Conservation (phyloP, 2,329 filamentous ascomycete genomes). For the Pseudogymnoascus sp. region DNA sequence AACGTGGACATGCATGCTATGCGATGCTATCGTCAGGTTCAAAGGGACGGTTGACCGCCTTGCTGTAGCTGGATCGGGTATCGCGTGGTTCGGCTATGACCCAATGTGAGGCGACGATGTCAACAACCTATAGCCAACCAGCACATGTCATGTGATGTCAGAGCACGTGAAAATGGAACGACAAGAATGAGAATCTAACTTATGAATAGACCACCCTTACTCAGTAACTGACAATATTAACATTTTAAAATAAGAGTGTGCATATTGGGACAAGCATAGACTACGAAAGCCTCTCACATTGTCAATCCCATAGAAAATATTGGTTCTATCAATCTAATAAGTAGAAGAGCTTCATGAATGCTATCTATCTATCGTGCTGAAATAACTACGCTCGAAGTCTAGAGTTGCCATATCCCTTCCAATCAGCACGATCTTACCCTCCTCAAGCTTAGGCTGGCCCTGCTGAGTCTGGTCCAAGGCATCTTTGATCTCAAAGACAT, state of each 20-base stretch:
- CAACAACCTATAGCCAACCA: not conserved
- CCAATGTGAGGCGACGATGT: not conserved
- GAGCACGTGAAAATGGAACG: not conserved
- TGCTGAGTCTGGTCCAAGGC: constrained; percentile 29
- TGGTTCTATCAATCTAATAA: too few relatives aligned
- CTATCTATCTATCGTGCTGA: not conserved
- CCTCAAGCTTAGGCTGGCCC: constrained; percentile 13
- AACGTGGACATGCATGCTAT: constrained; percentile 5
- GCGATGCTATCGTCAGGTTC: constrained; percentile 4
- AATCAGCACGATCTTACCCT: constrained; percentile 57
- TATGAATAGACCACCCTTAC: not conserved
- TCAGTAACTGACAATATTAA: not conserved
- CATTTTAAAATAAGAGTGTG: not conserved
- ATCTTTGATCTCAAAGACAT: constrained; percentile 88
- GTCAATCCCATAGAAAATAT: not conserved
- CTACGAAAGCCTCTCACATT: not conserved
- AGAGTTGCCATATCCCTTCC: constrained; percentile 46
- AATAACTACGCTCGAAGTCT: constrained; percentile 41
- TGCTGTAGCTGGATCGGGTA: constrained; percentile 4
- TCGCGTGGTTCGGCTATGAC: not conserved
- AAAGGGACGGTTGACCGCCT: constrained; percentile 5
- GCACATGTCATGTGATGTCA: not conserved
- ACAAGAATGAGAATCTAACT: not conserved
- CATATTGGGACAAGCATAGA: not conserved
- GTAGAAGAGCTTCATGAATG: not conserved